Evolutionary conservation across 371 early-diverging fungal genomes (phyloP), one percentile per base, ranked within the genome.

Genomic region (Mortierella sp.): DNA sequence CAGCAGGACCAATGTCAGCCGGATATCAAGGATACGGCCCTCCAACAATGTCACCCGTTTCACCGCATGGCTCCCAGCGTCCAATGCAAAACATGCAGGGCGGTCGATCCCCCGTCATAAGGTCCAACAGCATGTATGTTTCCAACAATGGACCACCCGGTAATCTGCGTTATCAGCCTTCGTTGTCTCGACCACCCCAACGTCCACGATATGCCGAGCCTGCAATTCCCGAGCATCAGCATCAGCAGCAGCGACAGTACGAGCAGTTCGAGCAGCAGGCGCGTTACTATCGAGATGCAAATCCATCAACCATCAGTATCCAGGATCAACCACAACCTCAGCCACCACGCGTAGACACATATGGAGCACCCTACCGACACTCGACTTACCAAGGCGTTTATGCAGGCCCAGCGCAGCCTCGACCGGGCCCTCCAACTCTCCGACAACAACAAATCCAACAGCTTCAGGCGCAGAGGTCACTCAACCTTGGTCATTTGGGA

Each of bases 181-280:
- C 74, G 9, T 48, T 60, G 26, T 63, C 58, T 8, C 75, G 68
- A 45, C 77, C 74, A 34, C 77, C 74, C 34, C 80, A 28, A 10
- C 60, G 72, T n/a, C 68, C 75, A 44, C 63, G 77, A 42, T 60
- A 73, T 26, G 8, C 44, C n/a, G 84, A 84, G 60, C 70, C 72
- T 19, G 74, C 19, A 38, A 58, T 57, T 34, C 63, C 68, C 1
- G 79, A 81, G 50, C 79, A 76, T 26, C 84, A 81, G 50, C 79
- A 76, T 26, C 84, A 84, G 54, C 78, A 79, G 50, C 81, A 57
- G 11, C 79, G 70, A n/a, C 45, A 72, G 26, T 84, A 85, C 54
- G 80, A 81, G 34, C 78, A 79, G 38, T 86, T 77, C 31, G 82
- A 81, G 45, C 86, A 86, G 16, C 86, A 79, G 50, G 70, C 82